Evolutionary conservation across 2,329 filamentous ascomycete species (phyloP), one percentile per base, ranked within the genome.

Genomic region (Ceratocystis harringtonii): DNA sequence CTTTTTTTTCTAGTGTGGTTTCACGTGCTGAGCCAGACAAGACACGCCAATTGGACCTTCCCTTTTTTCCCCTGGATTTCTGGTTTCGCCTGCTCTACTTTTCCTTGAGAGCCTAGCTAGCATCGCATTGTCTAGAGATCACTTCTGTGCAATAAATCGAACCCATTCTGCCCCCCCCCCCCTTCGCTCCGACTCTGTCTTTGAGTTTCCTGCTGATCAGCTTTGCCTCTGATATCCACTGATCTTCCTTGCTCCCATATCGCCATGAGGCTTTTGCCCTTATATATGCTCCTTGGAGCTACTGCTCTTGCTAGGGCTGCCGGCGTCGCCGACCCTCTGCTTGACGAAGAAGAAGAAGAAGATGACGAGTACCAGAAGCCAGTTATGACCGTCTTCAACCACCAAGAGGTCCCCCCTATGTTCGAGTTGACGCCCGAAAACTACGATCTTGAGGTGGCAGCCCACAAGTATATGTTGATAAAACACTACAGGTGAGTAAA

Each of bases 401-500:
- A 79, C 68, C 78, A 86, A 70, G 78, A 78, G 48, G 86, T 90
- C 45, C 87, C 87, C 44, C 83, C 85, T 3, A 75, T 88, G 71
- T 74, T 80, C 55, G 81, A 87, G 71, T 72, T 90, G 68, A 81
- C 79, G 1, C 79, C 80, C 32, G 74, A 79, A 55, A 85, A 78
- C 69, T 81, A 85, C 69, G 80, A 84, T 4, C 76, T 80, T 44
- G 80, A 83, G 69, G 74, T 82, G 58, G 81, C 81, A 68, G 77
- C 76, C 65, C 75, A 77, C 41, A 81, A 81, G 72, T 83, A 78
- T 71, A 69, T 82, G 67, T 70, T 84, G 68, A 76, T 84, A 61
- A 84, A 88, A 74, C 85, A 87, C 70, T 88, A 83, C 75, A 90
- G 86, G 87, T 88, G 76, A 50, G 72, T 58, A 25, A 50, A n/a